Base-by-base conservation (phyloP, 192 early-diverging fungal species). In the Endogone sp. region DNA sequence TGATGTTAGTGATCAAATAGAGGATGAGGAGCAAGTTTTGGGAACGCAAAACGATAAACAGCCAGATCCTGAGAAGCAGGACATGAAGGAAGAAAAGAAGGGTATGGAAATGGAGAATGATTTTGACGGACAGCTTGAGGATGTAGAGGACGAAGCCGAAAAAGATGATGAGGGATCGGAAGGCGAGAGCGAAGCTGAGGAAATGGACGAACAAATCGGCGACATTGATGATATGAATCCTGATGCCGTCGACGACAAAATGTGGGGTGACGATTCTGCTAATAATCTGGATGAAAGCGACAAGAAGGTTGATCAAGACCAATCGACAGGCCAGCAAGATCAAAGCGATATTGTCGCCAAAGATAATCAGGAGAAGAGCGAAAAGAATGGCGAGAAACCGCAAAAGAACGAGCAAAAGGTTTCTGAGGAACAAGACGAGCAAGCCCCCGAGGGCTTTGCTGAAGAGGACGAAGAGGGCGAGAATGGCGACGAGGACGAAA, bases 1-100 rank as follows among this genome's bases (percentile, higher is more conserved):
- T 80, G 95, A 99, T 70, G 95, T 99, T 23, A 95, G 94, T 75
- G 91, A 98, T 63, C 92, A 99, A 72, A 96, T 99, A 73, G 98
- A 98, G 70, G 89, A 97, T 79, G 91, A 98, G 77, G 96, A 95
- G 60, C 93, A 99, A 76, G 90, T 99, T 3, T 88, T 96, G 60
- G 98, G 93, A 16, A 83, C 93, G 29, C 85, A 95, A 73, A 90
- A 92, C 75, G 77, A 88, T 66, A 69, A 77, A 4, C 72, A 82
- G 32, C 75, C 82, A 28, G 73, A 87, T 11, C 80, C 85, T 29
- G 57, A 76, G 37, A 70, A 81, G 13, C 89, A 92, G 62, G 82
- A 84, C 6, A 78, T 89, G 21, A 89, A 97, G 49, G 91, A 94
- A 64, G 91, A 97, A 56, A 86, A 95, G 59, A 71, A 78, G 62